Conservation (phyloP, 1,284 basidiomycete genomes). For the Cryptococcus maquisensis region DNA sequence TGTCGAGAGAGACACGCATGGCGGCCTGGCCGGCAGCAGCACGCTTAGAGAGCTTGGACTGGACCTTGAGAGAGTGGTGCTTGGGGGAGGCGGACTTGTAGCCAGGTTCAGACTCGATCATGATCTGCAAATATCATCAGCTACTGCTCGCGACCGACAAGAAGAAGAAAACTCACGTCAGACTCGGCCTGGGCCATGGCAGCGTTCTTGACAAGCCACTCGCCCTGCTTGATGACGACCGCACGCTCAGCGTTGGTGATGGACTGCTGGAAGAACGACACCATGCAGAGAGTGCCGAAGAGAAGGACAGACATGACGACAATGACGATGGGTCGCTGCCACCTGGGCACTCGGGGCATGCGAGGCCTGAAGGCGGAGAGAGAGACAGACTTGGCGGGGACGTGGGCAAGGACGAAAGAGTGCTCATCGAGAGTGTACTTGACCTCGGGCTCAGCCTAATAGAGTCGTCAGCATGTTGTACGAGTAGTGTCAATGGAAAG, state of each 20-base stretch:
- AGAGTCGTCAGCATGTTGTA: not conserved
- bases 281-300: slow-evolving; percentile 22
- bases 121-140: slow-evolving; percentile 3
- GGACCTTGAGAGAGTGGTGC: slow-evolving; percentile 21
- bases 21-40: slow-evolving; percentile 1
- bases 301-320: slow-evolving; percentile 22
- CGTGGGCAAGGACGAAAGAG: slow-evolving; percentile 21
- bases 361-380: slow-evolving; percentile 18
- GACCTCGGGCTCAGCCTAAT: slow-evolving; percentile 3
- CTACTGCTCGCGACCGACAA: not conserved
- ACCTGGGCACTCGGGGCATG: slow-evolving; percentile 16
- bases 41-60: slow-evolving; percentile 12
- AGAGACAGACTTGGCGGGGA: slow-evolving; percentile 16
- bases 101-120: slow-evolving; percentile 19
- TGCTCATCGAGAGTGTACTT: slow-evolving; percentile 17
- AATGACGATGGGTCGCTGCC: slow-evolving; percentile 23
- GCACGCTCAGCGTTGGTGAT: slow-evolving; percentile 14
- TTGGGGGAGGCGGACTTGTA: slow-evolving; percentile 14
- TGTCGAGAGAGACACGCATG: slow-evolving; percentile 4
- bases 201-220: slow-evolving; percentile 19
- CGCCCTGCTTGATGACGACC: slow-evolving; percentile 14
- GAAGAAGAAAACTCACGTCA: slow-evolving; percentile 6
- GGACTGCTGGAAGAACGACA: slow-evolving; percentile 20
- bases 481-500: not conserved
- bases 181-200: slow-evolving; percentile 12